A percentile compares a stretch with the other conserved stretches of the same genome.
Conservation (phyloP, 2,329 filamentous ascomycete species). For the Leptosphaerulina australis region DNA sequence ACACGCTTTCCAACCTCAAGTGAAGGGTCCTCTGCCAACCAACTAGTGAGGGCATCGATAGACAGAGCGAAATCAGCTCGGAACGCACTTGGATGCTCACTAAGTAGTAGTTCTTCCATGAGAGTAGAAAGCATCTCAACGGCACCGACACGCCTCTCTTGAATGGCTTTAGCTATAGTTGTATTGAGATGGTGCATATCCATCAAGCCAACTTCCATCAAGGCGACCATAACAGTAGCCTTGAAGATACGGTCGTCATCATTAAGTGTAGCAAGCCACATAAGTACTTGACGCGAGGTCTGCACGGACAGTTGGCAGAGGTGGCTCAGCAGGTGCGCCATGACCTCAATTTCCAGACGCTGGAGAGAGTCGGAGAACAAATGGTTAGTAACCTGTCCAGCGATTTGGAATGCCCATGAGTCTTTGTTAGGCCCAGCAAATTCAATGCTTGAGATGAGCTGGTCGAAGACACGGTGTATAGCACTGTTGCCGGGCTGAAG, state of each 20-base stretch:
- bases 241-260: slow-evolving; percentile 67
- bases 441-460: slow-evolving; percentile 61
- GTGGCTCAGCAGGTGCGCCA: slow-evolving; percentile 65
- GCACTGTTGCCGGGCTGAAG: slow-evolving; percentile 58
- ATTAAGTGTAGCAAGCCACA: slow-evolving; percentile 58
- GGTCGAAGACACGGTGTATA: slow-evolving; percentile 64
- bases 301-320: slow-evolving; percentile 66
- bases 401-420: slow-evolving; percentile 60
- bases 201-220: slow-evolving; percentile 65
- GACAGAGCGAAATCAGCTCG: slow-evolving; percentile 86
- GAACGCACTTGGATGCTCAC: slow-evolving; percentile 76
- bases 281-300: slow-evolving; percentile 60
- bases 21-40: slow-evolving; percentile 75
- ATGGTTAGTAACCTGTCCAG: slow-evolving; percentile 61
- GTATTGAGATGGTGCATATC: slow-evolving; percentile 65
- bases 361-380: slow-evolving; percentile 62
- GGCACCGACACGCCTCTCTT: slow-evolving; percentile 71
- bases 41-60: slow-evolving; percentile 78
- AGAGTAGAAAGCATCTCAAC: slow-evolving; percentile 81
- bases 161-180: slow-evolving; percentile 74
- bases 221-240: slow-evolving; percentile 63
- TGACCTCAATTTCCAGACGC: slow-evolving; percentile 66
- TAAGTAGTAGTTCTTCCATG: slow-evolving; percentile 78
- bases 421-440: slow-evolving; percentile 61
- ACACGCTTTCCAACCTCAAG: slow-evolving; percentile 72